Evolutionary conservation across 176 grass and related monocot genomes (phyloP).

Genomic region (Oryza nivara): DNA sequence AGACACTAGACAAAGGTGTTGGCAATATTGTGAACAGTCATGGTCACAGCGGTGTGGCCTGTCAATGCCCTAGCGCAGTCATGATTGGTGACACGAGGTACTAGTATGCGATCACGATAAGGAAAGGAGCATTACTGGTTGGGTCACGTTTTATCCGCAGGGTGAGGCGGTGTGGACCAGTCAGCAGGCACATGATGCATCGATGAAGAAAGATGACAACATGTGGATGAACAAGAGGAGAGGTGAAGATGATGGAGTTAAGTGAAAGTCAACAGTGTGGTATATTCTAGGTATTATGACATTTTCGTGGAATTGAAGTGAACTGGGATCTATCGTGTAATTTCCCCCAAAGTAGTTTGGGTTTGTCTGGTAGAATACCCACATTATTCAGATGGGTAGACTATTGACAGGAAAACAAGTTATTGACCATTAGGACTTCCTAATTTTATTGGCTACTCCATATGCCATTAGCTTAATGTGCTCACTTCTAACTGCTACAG

Average conservation of each 20-base stretch:
- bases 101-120: background rate
- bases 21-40: background rate
- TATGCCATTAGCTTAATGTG: background rate
- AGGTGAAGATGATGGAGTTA: background rate
- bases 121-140: background rate
- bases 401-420: slow-evolving; percentile 8
- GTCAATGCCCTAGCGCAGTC: background rate
- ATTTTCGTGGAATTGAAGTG: background rate
- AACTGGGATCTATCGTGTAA: background rate
- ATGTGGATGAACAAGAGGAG: background rate
- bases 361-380: background rate
- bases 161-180: background rate
- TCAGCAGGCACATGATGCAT: background rate
- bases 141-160: background rate
- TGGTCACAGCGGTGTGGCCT: background rate
- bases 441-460: background rate
- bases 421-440: background rate
- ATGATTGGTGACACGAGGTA: background rate
- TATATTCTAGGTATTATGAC: background rate
- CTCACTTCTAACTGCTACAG: slow-evolving; percentile 15
- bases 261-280: background rate
- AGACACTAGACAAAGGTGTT: background rate
- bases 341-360: background rate
- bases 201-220: background rate
- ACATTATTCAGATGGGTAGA: slow-evolving; percentile 17